Evolutionary conservation across 1,284 basidiomycete genomes (phyloP), one percentile per base, ranked within the genome.

Genomic region (Ceratobasidium sp.): DNA sequence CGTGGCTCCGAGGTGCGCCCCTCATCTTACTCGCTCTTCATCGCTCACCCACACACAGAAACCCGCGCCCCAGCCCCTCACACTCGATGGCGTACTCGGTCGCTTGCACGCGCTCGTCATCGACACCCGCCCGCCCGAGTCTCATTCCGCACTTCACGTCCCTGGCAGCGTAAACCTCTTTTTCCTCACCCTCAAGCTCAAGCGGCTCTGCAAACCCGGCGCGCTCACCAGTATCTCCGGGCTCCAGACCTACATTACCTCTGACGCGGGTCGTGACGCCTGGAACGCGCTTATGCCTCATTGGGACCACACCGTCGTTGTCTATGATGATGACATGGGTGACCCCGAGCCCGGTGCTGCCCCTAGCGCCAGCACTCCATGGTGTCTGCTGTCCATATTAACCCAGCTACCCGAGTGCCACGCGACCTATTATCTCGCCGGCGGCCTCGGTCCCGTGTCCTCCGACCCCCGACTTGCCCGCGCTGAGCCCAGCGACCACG

Each of bases 151-250:
- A 1, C 87, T 85, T 67, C 93, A 90, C 81, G 82, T 96, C 60
- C 82, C 84, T 56, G 84, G 89, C 77, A 91, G 91, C 79, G 88
- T 94, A 76, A 94, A 94, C 82, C 86, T 96, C 72, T 91, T 92
- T 48, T 93, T 96, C 72, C 94, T 94, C 0, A 91, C 93, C 29
- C 88, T 96, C 79, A 93, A 96, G 79, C 88, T 95, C 79, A 94
- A 94, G 82, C 90, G 94, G n/a, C 90, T 88, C 76, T 86, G 88
- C 71, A 93, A 92, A 80, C 87, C 90, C 27, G 87, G 86, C 47
- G 88, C 87, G 4, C 88, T 92, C 78, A 87, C 88, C 50, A 87
- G 87, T 41, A 86, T 95, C 77, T 87, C 90, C 76, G 86, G 89
- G 0, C 83, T 96, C 59, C 88, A 90, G 56, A 89, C 92, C 77